Evolutionary conservation across 176 grass and related monocot species (phyloP).

Genomic region (Elymus sibiricus): DNA sequence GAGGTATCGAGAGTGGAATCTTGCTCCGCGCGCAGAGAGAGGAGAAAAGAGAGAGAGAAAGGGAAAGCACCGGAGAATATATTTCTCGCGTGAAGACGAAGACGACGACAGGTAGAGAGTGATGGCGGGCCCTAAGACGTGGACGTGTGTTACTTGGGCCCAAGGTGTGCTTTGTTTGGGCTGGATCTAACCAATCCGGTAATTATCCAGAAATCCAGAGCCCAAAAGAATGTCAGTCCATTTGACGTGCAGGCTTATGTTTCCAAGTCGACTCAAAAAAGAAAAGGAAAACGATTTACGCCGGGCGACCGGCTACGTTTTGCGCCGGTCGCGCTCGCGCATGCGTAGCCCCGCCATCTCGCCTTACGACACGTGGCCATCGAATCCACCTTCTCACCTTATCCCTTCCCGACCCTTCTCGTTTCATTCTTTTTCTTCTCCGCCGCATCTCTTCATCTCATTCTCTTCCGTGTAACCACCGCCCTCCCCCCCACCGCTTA

Average conservation of each 20-base stretch:
- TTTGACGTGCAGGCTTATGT: not conserved
- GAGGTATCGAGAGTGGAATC: slow-evolving; percentile 4
- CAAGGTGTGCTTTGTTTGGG: not conserved
- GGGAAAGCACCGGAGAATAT: slow-evolving; percentile 1
- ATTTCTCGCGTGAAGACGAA: slow-evolving; percentile 5
- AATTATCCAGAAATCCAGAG: not conserved
- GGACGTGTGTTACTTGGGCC: not conserved
- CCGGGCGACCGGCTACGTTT: too few species aligned
- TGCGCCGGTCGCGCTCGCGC: too few species aligned
- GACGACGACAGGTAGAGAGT: not conserved
- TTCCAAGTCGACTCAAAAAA: too few species aligned
- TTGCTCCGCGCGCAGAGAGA: not conserved
- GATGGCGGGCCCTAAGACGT: not conserved
- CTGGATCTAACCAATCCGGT: not conserved
- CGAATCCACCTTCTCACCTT: too few species aligned
- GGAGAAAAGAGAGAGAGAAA: not conserved
- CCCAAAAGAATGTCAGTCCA: not conserved
- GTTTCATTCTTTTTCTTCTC: too few species aligned
- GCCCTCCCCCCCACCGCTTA: too few species aligned
- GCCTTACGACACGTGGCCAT: too few species aligned
- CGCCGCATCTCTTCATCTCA: too few species aligned
- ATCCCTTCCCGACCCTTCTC: too few species aligned
- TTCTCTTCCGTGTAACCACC: too few species aligned
- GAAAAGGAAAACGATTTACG: too few species aligned
- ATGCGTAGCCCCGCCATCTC: too few species aligned